Evolutionary conservation across 306 rosid genomes (phyloP), one percentile per base, ranked within the genome.

Genomic region (Alnus rubra): DNA sequence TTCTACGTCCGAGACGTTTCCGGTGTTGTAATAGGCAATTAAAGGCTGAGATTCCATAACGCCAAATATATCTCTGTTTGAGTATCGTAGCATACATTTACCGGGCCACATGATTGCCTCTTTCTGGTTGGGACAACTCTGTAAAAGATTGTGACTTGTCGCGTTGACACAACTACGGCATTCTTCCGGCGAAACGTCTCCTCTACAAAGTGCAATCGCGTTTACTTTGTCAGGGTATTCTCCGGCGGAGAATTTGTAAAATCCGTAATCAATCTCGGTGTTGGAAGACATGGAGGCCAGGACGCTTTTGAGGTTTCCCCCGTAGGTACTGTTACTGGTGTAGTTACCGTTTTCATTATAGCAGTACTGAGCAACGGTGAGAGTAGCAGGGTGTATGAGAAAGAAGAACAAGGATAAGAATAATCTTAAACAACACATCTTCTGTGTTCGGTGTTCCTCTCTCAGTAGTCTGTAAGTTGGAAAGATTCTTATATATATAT

Each of bases 131-230:
- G 81, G 31, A 44, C 84, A 81, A 1, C 10, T 7, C 9, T 4
- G 4, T 37, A 81, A 28, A 5, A 81, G 30, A 23, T 9, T 7
- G 3, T 0, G 5, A 16, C n/a, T 71, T 0, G 86, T 30, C 10
- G 16, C 2, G 11, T 69, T 76, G 42, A 80, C 39, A 16, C 86
- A 82, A 45, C 13, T 35, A 0, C 45, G 80, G 45, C 86, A 86
- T 0, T 0, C 0, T 0, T n/a, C 54, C n/a, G 42, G 16, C 0
- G 15, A 5, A n/a, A 49, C 12, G 35, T 33, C 67, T 62, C 77
- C 83, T 9, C 83, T 58, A 14, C 88, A 85, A 15, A 85, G 77
- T 3, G 76, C 88, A 65, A 77, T 78, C 13, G 73, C 81, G 52
- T 74, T 69, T 8, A 76, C 80, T 45, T 63, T 28, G 83, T 78